A percentile compares a stretch with the other conserved stretches of the same genome.
These are phyloP conservation scores for Fusarium equiseti DNA, from an alignment of 2,329 filamentous ascomycete species.

Conservation along the genomic window DNA sequence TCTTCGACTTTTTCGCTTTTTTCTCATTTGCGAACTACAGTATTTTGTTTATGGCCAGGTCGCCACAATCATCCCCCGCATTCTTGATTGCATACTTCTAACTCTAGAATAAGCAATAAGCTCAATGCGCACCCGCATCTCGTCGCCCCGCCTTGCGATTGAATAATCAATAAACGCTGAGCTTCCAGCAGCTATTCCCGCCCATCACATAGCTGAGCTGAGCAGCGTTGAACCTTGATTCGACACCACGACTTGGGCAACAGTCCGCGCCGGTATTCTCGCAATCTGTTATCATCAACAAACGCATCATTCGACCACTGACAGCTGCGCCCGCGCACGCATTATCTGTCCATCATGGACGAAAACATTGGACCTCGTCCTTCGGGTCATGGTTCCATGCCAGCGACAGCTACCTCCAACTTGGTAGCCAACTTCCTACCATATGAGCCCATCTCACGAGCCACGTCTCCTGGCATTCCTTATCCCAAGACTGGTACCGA, in stretches of 20 bases:
- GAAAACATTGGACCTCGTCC: slow-evolving; percentile 54
- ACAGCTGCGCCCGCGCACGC: not conserved
- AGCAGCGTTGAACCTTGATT: not conserved
- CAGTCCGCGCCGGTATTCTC: not conserved
- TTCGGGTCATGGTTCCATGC: slow-evolving; percentile 49
- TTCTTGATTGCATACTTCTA: slow-evolving; percentile 12
- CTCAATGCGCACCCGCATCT: slow-evolving; percentile 37
- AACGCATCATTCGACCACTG: not conserved
- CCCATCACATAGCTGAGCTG: slow-evolving; percentile 39
- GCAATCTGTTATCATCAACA: not conserved
- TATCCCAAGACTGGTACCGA: slow-evolving; percentile 61
- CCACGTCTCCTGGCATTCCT: slow-evolving; percentile 82
- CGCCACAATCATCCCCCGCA: slow-evolving; percentile 3
- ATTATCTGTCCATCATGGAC: slow-evolving; percentile 50
- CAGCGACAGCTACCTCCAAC: slow-evolving; percentile 51
- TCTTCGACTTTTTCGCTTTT: slow-evolving; percentile 23
- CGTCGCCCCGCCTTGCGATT: slow-evolving; percentile 30
- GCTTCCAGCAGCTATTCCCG: slow-evolving; percentile 5
- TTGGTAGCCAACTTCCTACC: slow-evolving; percentile 56
- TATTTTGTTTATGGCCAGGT: slow-evolving; percentile 12
- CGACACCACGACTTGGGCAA: not conserved
- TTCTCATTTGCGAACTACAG: slow-evolving; percentile 15
- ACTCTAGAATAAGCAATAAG: slow-evolving; percentile 9
- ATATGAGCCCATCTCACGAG: slow-evolving; percentile 81
- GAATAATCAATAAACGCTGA: slow-evolving; percentile 25